Base-by-base conservation (phyloP, 2,329 filamentous ascomycete species). In the Elsinoe batatas region DNA sequence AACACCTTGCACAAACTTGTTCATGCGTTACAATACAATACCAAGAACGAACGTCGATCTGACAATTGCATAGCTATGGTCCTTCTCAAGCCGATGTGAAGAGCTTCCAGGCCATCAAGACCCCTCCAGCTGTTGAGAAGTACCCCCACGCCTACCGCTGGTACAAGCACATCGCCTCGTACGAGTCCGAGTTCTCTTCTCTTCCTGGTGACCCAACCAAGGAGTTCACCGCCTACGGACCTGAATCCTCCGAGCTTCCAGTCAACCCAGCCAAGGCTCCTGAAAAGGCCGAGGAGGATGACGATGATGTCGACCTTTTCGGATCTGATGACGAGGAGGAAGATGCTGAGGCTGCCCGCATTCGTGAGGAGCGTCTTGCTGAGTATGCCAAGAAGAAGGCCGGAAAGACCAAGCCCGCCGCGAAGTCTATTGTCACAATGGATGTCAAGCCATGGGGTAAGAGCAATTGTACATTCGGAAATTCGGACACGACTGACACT, bases 401-500 rank as follows among this genome's bases (percentile, higher is more conserved):
- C 64, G 81, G 80, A 74, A 95, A 95, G 83, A 77, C 79, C 63
- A 96, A 97, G 88, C 80, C 83, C 64, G 84, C 85, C 61, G 93
- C 93, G 72, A 98, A 98, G 83, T 97, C 91, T 59, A 79, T 97
- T 61, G 90, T 97, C 68, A 97, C 90, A 63, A 68, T 98, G 64
- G 91, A 97, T 68, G 87, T 98, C 64, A 98, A 98, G 84, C 93
- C 93, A 69, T 97, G 93, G 91, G 93, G 91, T 95, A 87, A 65
- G 87, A 79, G 59, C 60, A 15, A 11, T 26, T 15, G 10, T n/a
- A 26, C 5, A 18, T 8, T 26, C 5, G 8, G 15, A 13, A 8
- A 22, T 22, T 22, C 12, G 5, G 3, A 5, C 5, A n/a, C 10
- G 38, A 33, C 36, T 54, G 53, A 54, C 53, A 17, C 15, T 32